These are phyloP conservation scores for Lunularia cruciata DNA, from an alignment of 225 moss, liverwort and hornwort species.

Conservation along the genomic window DNA sequence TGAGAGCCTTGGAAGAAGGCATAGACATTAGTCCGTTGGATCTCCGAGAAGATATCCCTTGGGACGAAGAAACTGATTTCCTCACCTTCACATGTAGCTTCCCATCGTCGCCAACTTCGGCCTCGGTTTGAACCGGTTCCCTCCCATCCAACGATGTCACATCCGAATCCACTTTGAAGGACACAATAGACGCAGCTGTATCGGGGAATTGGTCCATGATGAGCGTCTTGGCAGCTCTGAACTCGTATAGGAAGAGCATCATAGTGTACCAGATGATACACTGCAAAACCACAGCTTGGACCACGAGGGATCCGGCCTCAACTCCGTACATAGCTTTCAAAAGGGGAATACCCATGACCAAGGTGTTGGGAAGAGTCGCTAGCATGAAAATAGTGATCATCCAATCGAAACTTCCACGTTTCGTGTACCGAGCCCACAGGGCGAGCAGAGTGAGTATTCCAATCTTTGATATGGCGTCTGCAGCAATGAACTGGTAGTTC, in stretches of 20 bases:
- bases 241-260: slow-evolving; percentile 81
- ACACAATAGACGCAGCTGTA: slow-evolving; percentile 77
- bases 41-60: slow-evolving; percentile 63
- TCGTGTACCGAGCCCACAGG: slow-evolving; percentile 77
- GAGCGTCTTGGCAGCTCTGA: slow-evolving; percentile 84
- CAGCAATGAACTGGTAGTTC: slow-evolving; percentile 86
- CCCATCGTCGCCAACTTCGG: slow-evolving; percentile 85
- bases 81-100: slow-evolving; percentile 94
- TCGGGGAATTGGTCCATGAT: slow-evolving; percentile 90
- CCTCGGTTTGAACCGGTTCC: slow-evolving; percentile 82
- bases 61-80: slow-evolving; percentile 80
- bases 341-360: slow-evolving; percentile 97
- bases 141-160: slow-evolving; percentile 87
- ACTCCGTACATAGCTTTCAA: slow-evolving; percentile 87
- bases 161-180: slow-evolving; percentile 95
- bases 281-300: slow-evolving; percentile 91
- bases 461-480: slow-evolving; percentile 75
- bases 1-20: slow-evolving; percentile 90
- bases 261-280: slow-evolving; percentile 94
- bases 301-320: slow-evolving; percentile 59
- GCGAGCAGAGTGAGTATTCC: slow-evolving; percentile 50
- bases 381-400: slow-evolving; percentile 95
- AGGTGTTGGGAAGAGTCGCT: slow-evolving; percentile 87
- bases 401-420: slow-evolving; percentile 80
- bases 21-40: slow-evolving; percentile 56